Base-by-base conservation (phyloP, 306 rosid species). In the Gastrolobium bilobum region DNA sequence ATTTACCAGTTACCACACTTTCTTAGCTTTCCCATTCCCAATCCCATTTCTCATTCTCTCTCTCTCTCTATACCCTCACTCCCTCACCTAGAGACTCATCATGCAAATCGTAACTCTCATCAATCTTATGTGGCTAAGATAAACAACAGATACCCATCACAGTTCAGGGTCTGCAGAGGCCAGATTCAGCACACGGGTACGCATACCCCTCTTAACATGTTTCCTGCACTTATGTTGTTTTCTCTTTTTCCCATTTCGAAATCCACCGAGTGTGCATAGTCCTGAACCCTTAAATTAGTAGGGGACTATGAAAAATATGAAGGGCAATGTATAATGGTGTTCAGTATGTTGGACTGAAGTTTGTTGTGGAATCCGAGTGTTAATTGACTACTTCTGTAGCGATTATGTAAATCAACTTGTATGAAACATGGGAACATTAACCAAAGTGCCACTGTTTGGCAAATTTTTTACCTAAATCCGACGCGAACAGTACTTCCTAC, bases 181-280 rank as follows among this genome's bases (percentile, higher is more conserved):
- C 34, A 37, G 26, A 20, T 20, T 20, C 26, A 20, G 26, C 26
- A 20, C 26, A 20, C 75, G 20, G 90, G 92, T 88, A 83, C 58
- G 29, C 38, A 10, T 42, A 6, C 51, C 53, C 56, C 65, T 46
- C 33, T 35, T 37, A 2, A 6, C 56, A 20, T 7, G 2, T 10
- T 51, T 68, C 31, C 6, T 0, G 7, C 37, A 54, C 4, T 70
- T 42, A 56, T 47, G 1, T 56, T 73, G 1, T 43, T 37, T 65
- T 44, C 26, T 15, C 39, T 56, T 67, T 33, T 30, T 30, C 30
- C 13, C 15, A 48, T 47, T 39, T 4, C 8, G 51, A n/a, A 58
- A 39, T 51, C 20, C 10, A 0, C 34, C 38, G 10, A 73, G 15
- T 51, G 20, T 65, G 68, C 35, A 59, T 58, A 8, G 10, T 47